Evolutionary conservation across 495 filamentous ascomycete species (phyloP).

Genomic region (Daldinia grandis): DNA sequence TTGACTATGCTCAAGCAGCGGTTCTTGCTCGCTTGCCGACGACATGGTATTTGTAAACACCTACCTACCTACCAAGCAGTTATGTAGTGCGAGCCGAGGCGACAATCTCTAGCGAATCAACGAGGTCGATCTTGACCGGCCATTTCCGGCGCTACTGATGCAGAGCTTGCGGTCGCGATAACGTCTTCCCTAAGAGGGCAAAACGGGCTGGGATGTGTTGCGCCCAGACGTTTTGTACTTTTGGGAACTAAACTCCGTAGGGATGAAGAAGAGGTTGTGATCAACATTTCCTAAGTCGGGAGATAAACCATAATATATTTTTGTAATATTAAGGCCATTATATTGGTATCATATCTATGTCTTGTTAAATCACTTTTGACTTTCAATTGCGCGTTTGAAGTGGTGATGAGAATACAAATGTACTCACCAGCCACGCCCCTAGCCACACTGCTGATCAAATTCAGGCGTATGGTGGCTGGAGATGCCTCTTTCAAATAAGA

Average conservation of each 20-base stretch:
- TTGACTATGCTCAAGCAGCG: conserved; percentile 22
- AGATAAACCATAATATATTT: neutral
- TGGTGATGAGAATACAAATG: neutral
- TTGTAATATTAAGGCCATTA: neutral
- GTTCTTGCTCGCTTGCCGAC: conserved; percentile 18
- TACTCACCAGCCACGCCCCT: neutral
- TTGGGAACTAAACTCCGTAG: neutral
- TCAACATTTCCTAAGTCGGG: neutral
- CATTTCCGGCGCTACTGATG: conserved; percentile 11
- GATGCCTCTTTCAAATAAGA: neutral
- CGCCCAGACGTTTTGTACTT: neutral
- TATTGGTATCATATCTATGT: neutral
- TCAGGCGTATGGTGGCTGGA: neutral
- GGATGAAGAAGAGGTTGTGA: neutral
- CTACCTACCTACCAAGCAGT: neutral
- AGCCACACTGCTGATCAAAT: neutral
- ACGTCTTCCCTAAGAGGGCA: neutral
- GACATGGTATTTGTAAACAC: conserved; percentile 23
- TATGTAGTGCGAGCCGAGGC: conserved; percentile 4
- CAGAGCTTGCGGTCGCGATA: neutral
- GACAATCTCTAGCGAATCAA: conserved; percentile 35
- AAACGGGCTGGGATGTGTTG: neutral
- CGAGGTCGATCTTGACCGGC: conserved; percentile 19
- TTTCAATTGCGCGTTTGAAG: neutral
- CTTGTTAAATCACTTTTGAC: neutral